phyloP scores from a whole-genome alignment of 345 rosid species.

The Rubroshorea leprosula region DNA sequence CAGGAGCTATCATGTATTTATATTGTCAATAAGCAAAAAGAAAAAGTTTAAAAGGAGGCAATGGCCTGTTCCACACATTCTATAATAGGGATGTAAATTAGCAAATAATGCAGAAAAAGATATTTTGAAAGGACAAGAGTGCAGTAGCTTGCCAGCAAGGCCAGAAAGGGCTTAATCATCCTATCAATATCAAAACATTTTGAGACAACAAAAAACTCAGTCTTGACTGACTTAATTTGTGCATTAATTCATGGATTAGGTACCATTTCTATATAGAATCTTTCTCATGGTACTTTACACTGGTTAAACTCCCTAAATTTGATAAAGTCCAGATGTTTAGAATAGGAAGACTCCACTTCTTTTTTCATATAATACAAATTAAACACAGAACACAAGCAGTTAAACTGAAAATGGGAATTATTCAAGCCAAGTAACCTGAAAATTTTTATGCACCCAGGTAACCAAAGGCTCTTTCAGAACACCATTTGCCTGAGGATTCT shows the following conservation, averaged over 20 bases:
- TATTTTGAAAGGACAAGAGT: too few species aligned
- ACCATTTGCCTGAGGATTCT: conserved; percentile 63
- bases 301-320: too few species aligned
- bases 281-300: too few species aligned
- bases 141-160: too few species aligned
- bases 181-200: background rate
- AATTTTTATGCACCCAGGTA: conserved; percentile 97
- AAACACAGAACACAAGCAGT: background rate
- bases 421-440: conserved; percentile 53
- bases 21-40: background rate
- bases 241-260: background rate
- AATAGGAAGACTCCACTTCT: too few species aligned
- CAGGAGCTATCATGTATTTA: background rate
- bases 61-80: background rate
- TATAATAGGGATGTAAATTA: background rate
- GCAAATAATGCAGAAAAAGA: too few species aligned
- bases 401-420: background rate
- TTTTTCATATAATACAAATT: too few species aligned
- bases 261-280: too few species aligned
- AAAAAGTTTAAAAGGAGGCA: background rate
- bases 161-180: too few species aligned
- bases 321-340: too few species aligned
- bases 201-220: background rate
- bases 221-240: too few species aligned
- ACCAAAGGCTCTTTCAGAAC: conserved; percentile 77